Evolutionary conservation across 441 rosid genomes (phyloP).

Genomic region (Adansonia grandidieri): DNA sequence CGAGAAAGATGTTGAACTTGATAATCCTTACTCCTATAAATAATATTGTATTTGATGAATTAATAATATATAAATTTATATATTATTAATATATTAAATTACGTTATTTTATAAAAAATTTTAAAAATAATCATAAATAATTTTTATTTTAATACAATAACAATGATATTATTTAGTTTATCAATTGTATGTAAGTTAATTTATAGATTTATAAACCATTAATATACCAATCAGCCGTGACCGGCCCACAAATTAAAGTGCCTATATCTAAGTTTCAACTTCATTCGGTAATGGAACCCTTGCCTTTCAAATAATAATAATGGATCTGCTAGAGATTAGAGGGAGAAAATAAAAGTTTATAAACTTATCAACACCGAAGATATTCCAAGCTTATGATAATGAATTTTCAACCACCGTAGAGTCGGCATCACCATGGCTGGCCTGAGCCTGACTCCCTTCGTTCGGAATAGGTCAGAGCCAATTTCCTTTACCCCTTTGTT

Average conservation of each 20-base stretch:
- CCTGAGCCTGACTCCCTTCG: not conserved
- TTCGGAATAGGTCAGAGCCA: not conserved
- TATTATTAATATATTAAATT: no score
- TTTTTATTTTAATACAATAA: no score
- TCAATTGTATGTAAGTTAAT: no score
- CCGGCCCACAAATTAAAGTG: not conserved
- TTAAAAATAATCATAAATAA: no score
- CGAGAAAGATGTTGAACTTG: no score
- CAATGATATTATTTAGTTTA: no score
- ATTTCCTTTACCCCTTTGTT: not conserved
- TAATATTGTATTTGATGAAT: no score
- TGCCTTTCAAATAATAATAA: not conserved
- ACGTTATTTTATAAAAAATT: no score
- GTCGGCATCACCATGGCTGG: not conserved
- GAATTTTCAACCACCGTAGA: constrained; percentile 24
- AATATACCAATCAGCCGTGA: not conserved
- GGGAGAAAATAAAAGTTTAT: not conserved
- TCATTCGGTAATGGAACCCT: not conserved
- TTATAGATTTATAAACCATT: no score
- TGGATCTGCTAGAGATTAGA: not conserved
- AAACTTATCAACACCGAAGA: not conserved
- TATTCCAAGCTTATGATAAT: constrained; percentile 12
- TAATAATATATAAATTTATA: no score
- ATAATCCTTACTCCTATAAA: no score
- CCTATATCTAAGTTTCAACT: not conserved